Conservation (phyloP, 345 rosid species). For the Pugionium cornutum region DNA sequence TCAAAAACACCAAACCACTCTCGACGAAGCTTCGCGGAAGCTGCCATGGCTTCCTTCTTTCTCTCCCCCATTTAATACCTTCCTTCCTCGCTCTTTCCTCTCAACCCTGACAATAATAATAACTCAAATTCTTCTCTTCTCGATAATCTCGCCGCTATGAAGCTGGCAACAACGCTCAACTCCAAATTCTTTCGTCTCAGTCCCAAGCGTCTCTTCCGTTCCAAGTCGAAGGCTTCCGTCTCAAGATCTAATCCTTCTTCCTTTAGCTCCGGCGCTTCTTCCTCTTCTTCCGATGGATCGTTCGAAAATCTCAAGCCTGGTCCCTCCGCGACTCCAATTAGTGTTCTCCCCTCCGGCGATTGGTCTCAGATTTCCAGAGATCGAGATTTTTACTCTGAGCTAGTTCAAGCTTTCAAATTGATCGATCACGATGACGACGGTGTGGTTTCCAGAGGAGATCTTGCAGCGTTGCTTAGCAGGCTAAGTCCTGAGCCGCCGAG, state of each 20-base stretch:
- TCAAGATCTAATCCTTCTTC: slow-evolving; percentile 67
- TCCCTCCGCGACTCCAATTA: slow-evolving; percentile 56
- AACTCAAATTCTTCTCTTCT: neutral
- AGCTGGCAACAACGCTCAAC: slow-evolving; percentile 42
- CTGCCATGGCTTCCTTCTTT: slow-evolving; percentile 49
- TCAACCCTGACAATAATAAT: slow-evolving; percentile 17
- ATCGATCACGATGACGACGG: slow-evolving; percentile 65
- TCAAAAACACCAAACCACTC: slow-evolving; percentile 17
- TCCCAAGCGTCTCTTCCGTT: slow-evolving; percentile 65
- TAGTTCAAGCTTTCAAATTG: slow-evolving; percentile 52
- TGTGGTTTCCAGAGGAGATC: slow-evolving; percentile 52
- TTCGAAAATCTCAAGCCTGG: slow-evolving; percentile 17
- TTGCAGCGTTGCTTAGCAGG: slow-evolving; percentile 59
- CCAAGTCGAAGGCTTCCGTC: slow-evolving; percentile 45
- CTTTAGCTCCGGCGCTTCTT: slow-evolving; percentile 51
- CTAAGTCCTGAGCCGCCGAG: slow-evolving; percentile 59
- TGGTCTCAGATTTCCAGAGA: neutral
- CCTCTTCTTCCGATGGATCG: slow-evolving; percentile 44
- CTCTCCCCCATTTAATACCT: slow-evolving; percentile 55
- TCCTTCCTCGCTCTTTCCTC: slow-evolving; percentile 37
- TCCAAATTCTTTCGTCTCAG: slow-evolving; percentile 49
- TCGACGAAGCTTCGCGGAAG: slow-evolving; percentile 83
- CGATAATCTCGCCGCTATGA: slow-evolving; percentile 39
- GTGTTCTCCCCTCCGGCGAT: slow-evolving; percentile 51
- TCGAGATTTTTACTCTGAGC: slow-evolving; percentile 42